Base-by-base conservation (phyloP, 305 asterid genomes). In the Striga hermonthica region DNA sequence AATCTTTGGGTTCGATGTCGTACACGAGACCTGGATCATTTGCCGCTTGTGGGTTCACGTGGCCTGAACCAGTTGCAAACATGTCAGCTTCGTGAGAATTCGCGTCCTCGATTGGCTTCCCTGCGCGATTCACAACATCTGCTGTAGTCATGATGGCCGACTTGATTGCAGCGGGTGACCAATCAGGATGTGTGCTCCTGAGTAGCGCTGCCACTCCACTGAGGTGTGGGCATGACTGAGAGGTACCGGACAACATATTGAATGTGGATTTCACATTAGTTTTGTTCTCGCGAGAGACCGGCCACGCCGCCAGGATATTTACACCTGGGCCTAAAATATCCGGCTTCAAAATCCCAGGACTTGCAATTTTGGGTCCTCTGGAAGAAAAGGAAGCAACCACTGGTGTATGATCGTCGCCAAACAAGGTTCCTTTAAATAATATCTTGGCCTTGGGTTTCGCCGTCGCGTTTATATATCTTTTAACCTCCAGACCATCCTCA, bases 241-340 rank as follows among this genome's bases (percentile, higher is more conserved):
- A 82, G 8, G 86, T 81, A 10, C 84, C 84, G 0, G 82, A 75
- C 6, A 45, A 48, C 11, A 79, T 45, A 71, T 78, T 78, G 57
- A 82, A 82, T 6, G 80, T 75, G 0, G 58, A 38, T 37, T 73
- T 74, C 3, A 74, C 50, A 57, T 72, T 71, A 0, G 67, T 72
- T 59, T 44, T 67, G 14, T 65, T 9, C 4, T 77, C 81, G 5
- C 74, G 57, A 0, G 81, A 16, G 4, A 58, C 7, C 1, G 79
- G 82, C 84, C 87, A 82, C 13, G 82, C 87, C 2, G 82, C 82
- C 7, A 82, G 79, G 55, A 82, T 64, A 63, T 67, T 82, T 7
- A 73, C 76, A 7, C 83, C 78, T 0, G 79, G 85, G 7, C 82
- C 79, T 7, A 70, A 69, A 16, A 81, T 73, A 67, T 72, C 84